These are phyloP conservation scores for Tulasnella sp. DNA, from an alignment of 768 basidiomycete genomes.

Conservation along the genomic window DNA sequence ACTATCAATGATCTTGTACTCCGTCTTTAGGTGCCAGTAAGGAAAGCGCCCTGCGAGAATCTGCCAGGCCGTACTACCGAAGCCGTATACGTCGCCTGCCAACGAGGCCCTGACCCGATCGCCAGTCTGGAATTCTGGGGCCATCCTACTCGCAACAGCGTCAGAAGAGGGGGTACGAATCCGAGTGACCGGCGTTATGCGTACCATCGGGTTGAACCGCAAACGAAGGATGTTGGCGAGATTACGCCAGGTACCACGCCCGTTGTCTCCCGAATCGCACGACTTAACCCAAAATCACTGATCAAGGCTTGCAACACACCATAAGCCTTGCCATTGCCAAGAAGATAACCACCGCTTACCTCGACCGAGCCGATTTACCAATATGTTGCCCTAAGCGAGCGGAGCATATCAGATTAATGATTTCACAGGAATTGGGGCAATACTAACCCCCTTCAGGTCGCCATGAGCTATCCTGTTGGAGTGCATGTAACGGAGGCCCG, in stretches of 20 bases:
- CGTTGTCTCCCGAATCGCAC: background rate
- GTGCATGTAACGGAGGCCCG: background rate
- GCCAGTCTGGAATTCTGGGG: background rate
- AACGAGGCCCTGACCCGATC: background rate
- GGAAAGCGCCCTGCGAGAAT: background rate
- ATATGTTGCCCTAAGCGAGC: background rate
- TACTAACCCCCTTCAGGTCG: background rate
- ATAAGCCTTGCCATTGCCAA: background rate
- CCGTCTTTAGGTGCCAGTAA: background rate
- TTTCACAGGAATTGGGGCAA: background rate
- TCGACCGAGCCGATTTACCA: background rate
- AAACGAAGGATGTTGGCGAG: background rate
- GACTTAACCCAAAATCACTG: background rate
- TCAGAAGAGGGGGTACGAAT: background rate
- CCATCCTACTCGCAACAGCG: background rate
- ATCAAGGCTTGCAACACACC: background rate
- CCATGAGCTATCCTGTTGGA: background rate
- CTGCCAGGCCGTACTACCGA: background rate
- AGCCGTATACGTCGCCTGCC: background rate
- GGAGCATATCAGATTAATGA: background rate
- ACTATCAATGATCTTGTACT: background rate
- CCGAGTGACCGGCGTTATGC: background rate
- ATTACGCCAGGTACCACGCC: background rate
- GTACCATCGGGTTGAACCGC: slow-evolving; percentile 1
- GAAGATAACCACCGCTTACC: background rate